Percentiles rank a stretch among this genome's conserved stretches.
Conservation (phyloP, 306 rosid species). For the Echinosophora koreensis region DNA sequence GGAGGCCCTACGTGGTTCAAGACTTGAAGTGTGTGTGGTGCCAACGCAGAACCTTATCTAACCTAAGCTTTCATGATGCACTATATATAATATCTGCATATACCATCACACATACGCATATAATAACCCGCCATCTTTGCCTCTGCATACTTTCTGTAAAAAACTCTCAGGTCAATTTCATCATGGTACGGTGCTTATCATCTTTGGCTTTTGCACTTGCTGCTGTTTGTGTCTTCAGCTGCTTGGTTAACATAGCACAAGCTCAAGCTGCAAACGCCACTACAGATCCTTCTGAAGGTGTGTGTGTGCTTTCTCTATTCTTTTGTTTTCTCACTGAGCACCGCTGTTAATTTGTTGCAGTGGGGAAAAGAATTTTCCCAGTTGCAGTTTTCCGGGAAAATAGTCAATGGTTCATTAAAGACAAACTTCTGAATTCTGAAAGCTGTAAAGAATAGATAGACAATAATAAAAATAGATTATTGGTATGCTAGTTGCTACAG, state of each 20-base stretch:
- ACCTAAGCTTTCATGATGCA: too few species aligned
- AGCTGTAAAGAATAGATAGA: not conserved
- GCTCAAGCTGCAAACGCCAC: conserved; percentile 57
- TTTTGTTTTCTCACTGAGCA: not conserved
- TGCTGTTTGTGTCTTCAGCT: conserved; percentile 40
- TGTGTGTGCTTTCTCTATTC: conserved; percentile 1
- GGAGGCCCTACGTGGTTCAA: too few species aligned
- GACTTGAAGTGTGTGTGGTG: too few species aligned
- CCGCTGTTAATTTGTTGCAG: not conserved
- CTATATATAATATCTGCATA: not conserved
- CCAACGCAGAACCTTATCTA: too few species aligned
- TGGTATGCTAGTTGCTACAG: not conserved
- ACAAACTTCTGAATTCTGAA: not conserved
- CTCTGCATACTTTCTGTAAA: not conserved
- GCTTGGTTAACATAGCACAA: conserved; percentile 37
- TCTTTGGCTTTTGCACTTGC: conserved; percentile 17
- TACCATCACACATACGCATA: too few species aligned
- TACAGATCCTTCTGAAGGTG: conserved; percentile 75
- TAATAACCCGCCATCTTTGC: conserved; percentile 13
- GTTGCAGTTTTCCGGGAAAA: not conserved
- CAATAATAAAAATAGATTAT: too few species aligned
- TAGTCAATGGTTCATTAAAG: not conserved
- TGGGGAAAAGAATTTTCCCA: not conserved
- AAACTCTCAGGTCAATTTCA: conserved; percentile 6
- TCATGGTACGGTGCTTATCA: not conserved